These are phyloP conservation scores for Phytopythium boreale DNA, from an alignment of 352 stramenopile genomes.

Conservation along the genomic window DNA sequence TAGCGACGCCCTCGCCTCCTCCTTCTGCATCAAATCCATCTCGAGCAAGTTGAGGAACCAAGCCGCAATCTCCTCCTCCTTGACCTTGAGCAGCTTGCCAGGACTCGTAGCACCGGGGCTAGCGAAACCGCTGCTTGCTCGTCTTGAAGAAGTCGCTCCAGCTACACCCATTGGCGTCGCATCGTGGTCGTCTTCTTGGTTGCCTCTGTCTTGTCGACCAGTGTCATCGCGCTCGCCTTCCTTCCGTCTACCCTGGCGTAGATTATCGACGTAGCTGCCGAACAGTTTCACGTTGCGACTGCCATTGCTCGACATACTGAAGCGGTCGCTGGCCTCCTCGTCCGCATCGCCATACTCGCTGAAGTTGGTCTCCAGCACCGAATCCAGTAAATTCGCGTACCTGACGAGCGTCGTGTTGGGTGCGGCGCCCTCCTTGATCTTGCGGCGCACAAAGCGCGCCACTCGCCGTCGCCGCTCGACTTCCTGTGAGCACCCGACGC, in stretches of 20 bases:
- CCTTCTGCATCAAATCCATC: constrained; percentile 48
- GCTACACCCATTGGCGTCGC: background rate
- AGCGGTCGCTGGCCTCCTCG: constrained; percentile 4
- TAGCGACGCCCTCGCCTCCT: constrained; percentile 10
- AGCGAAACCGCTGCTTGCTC: constrained; percentile 3
- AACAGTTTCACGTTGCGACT: constrained; percentile 18
- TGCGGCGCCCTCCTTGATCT: constrained; percentile 58
- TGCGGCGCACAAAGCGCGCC: constrained; percentile 54
- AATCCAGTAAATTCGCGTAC: constrained; percentile 57
- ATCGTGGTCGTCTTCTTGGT: constrained; percentile 21
- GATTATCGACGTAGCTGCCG: background rate
- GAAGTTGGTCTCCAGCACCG: constrained; percentile 71
- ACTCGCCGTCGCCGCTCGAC: constrained; percentile 46
- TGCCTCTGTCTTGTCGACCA: too few species aligned
- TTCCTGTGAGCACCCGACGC: constrained; percentile 13
- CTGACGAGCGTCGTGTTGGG: constrained; percentile 67
- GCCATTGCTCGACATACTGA: background rate
- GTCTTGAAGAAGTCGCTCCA: background rate
- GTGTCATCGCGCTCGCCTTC: background rate
- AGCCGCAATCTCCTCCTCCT: constrained; percentile 62
- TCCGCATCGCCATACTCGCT: constrained; percentile 35
- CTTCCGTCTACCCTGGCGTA: background rate
- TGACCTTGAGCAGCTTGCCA: constrained; percentile 34
- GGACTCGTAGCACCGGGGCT: constrained; percentile 20
- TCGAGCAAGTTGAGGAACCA: constrained; percentile 70